Percentiles rank a stretch among this genome's conserved stretches.
Evolutionary conservation across 2,329 filamentous ascomycete genomes (phyloP).

Genomic region (Pseudogymnoascus sp.): DNA sequence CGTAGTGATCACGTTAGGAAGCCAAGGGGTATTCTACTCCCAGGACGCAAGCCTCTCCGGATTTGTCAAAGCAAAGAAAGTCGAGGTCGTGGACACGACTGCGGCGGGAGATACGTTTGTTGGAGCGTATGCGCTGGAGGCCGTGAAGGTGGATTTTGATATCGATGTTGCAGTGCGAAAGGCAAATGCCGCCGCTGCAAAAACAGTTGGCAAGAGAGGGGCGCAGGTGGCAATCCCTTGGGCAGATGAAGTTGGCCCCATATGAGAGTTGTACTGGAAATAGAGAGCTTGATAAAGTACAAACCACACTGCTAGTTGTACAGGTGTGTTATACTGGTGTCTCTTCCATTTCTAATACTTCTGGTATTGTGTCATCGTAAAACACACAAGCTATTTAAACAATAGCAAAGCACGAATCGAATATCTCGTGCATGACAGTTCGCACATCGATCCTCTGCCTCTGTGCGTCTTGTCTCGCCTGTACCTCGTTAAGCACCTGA

Average conservation of each 20-base stretch:
- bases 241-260: neutral
- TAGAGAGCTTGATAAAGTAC: neutral
- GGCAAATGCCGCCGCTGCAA: slow-evolving; percentile 8
- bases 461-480: slow-evolving; percentile 36
- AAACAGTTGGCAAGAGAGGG: neutral
- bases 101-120: slow-evolving; percentile 18
- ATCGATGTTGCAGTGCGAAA: slow-evolving; percentile 5
- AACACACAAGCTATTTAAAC: slow-evolving; percentile 3
- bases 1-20: slow-evolving; percentile 14
- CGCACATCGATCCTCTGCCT: slow-evolving; percentile 38
- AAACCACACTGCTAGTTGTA: neutral
- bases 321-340: neutral
- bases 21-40: slow-evolving; percentile 14
- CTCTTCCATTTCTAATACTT: neutral
- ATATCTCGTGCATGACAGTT: slow-evolving; percentile 38
- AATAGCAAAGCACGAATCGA: slow-evolving; percentile 19
- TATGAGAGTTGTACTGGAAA: neutral
- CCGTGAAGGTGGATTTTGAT: slow-evolving; percentile 6
- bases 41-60: neutral
- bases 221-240: slow-evolving; percentile 5
- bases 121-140: slow-evolving; percentile 2
- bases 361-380: neutral
- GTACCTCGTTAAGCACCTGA: slow-evolving; percentile 40
- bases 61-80: slow-evolving; percentile 8
- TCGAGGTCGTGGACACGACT: slow-evolving; percentile 16